These are phyloP conservation scores for Fraxinus velutina DNA, from an alignment of 305 asterid genomes.

Conservation along the genomic window DNA sequence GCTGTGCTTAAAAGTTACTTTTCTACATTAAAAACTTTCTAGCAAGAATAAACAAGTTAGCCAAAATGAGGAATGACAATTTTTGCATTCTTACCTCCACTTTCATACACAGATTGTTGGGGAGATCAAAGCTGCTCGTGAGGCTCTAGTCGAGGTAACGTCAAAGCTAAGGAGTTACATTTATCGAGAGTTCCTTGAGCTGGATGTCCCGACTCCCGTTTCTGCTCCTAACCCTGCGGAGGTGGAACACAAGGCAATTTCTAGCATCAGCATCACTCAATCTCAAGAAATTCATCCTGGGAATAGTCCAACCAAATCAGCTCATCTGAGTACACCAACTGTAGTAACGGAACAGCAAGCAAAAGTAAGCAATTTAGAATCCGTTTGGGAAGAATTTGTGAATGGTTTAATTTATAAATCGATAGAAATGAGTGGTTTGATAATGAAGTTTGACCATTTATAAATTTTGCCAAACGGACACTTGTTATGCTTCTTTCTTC, in stretches of 20 bases:
- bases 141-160: constrained; percentile 61
- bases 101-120: constrained; percentile 5
- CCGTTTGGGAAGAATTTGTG: background rate
- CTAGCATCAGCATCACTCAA: constrained; percentile 29
- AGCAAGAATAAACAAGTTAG: background rate
- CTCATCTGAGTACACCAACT: constrained; percentile 35
- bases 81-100: constrained; percentile 9
- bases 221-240: constrained; percentile 25
- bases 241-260: constrained; percentile 33
- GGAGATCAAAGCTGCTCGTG: constrained; percentile 63
- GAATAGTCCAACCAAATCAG: constrained; percentile 34
- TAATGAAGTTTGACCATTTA: too few relatives aligned
- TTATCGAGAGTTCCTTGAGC: constrained; percentile 40
- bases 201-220: constrained; percentile 23
- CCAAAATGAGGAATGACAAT: background rate
- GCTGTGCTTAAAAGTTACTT: background rate
- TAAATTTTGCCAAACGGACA: background rate
- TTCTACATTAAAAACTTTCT: background rate
- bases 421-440: background rate
- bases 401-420: background rate
- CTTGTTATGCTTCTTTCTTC: background rate
- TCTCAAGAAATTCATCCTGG: constrained; percentile 34
- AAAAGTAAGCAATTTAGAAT: constrained; percentile 32
- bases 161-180: constrained; percentile 48
- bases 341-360: constrained; percentile 28